Evolutionary conservation across 1,284 basidiomycete species (phyloP).

Genomic region (Meripilus lineatus): DNA sequence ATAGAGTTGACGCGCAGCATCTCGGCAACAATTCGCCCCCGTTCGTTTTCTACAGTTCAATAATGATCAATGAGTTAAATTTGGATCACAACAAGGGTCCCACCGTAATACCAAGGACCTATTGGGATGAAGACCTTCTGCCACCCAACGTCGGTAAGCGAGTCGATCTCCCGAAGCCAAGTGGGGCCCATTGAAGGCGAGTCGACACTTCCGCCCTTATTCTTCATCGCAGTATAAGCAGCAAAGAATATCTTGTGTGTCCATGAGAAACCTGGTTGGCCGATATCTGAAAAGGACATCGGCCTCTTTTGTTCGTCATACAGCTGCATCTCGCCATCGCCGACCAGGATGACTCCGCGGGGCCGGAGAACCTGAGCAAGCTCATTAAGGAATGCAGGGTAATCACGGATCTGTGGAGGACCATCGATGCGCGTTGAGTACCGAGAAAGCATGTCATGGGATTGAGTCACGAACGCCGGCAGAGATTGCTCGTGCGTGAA

Average conservation of each 20-base stretch:
- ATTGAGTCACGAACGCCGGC: slow-evolving; percentile 19
- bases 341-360: slow-evolving; percentile 27
- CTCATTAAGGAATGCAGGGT: slow-evolving; percentile 25
- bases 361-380: slow-evolving; percentile 25
- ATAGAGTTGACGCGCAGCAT: slow-evolving; percentile 28
- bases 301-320: slow-evolving; percentile 28
- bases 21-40: slow-evolving; percentile 26
- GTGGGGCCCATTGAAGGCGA: slow-evolving; percentile 26
- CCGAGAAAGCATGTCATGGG: not conserved
- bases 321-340: slow-evolving; percentile 31
- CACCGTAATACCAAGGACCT: slow-evolving; percentile 30
- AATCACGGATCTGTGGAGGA: slow-evolving; percentile 27
- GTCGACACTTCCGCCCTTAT: slow-evolving; percentile 26
- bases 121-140: slow-evolving; percentile 31
- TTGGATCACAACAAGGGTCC: slow-evolving; percentile 5
- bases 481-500: slow-evolving; percentile 27
- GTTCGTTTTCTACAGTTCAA: slow-evolving; percentile 21
- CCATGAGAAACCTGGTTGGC: slow-evolving; percentile 24
- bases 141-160: slow-evolving; percentile 28
- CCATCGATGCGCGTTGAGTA: not conserved
- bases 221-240: slow-evolving; percentile 31
- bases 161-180: slow-evolving; percentile 28
- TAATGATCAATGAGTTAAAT: too few species aligned
- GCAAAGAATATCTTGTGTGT: slow-evolving; percentile 29
- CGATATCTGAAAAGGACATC: slow-evolving; percentile 23